Base-by-base conservation (phyloP, 352 stramenopile genomes). In the Blastocystis sp. region DNA sequence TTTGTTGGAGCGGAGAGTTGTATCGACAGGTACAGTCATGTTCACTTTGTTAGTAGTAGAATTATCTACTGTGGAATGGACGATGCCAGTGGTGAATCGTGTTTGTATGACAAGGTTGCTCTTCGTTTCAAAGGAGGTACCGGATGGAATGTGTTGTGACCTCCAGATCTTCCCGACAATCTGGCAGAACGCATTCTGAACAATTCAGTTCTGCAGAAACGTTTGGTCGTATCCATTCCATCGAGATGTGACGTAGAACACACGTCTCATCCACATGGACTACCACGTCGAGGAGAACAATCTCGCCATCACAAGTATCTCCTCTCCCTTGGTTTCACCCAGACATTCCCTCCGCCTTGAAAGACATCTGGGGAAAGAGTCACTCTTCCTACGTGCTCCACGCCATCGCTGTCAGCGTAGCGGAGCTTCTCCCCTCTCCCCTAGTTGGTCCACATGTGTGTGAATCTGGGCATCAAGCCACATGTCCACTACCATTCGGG, bases 1-100 rank as follows among this genome's bases (percentile, higher is more conserved):
- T 73, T 73, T 73, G 36, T 73, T 40, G 61, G 38, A 46, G 61
- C 61, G n/a, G 61, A 73, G 61, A 51, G 61, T 73, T 73, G 61
- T 51, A 73, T 73, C 21, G 61, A 73, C 44, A 21, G 61, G 61
- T 73, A 53, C n/a, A 18, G 18, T 53, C 44, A 4, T 14, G 18
- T 53, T 51, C 9, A 6, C 38, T 67, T 7, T 53, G 16, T 73
- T 18, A 51, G 4, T n/a, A 27, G 61, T 73, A 73, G 61, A 49
- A 46, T 73, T 14, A 73, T 51, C 29, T 73, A 73, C 44, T 73
- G 38, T 40, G 61, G 61, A 49, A 73, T 73, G 61, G 38, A 73
- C 6, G 61, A 73, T 73, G n/a, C 24, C 9, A 73, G 61, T 51
- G 61, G 61, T 46, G 61, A 73, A n/a, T 46, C 32, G 3, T 46